Percentiles rank a stretch among this genome's conserved stretches.
Evolutionary conservation across 2,329 filamentous ascomycete genomes (phyloP).

Genomic region (Orbilia javanica): DNA sequence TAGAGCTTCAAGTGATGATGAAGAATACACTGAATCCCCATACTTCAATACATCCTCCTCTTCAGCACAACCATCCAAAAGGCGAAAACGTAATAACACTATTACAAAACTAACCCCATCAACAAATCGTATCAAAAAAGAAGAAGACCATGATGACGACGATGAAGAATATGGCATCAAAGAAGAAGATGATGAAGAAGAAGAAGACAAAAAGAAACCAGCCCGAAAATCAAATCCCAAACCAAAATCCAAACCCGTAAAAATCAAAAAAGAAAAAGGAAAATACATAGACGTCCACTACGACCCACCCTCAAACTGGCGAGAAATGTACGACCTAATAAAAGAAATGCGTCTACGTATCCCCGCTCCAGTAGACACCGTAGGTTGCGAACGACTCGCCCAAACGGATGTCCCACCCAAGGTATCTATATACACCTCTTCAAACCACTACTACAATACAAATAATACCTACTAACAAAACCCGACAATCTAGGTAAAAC

Average conservation of each 20-base stretch:
- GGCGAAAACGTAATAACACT: slow-evolving; percentile 23
- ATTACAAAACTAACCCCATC: not conserved
- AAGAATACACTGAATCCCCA: slow-evolving; percentile 50
- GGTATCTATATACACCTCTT: slow-evolving; percentile 33
- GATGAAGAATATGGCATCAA: no score
- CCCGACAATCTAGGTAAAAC: slow-evolving; percentile 69
- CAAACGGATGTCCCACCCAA: slow-evolving; percentile 67
- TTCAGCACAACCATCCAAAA: slow-evolving; percentile 37
- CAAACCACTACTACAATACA: no score
- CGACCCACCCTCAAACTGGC: slow-evolving; percentile 81
- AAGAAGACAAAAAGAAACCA: not conserved
- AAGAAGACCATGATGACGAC: not conserved
- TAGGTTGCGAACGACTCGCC: slow-evolving; percentile 89
- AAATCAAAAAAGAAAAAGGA: slow-evolving; percentile 66
- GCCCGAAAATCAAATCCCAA: slow-evolving; percentile 23
- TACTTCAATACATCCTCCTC: slow-evolving; percentile 39
- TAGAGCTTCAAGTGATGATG: slow-evolving; percentile 38
- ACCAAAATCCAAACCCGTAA: slow-evolving; percentile 38
- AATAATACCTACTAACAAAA: not conserved
- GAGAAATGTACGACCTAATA: slow-evolving; percentile 81
- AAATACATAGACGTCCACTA: slow-evolving; percentile 59
- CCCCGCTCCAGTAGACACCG: slow-evolving; percentile 90
- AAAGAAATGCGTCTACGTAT: slow-evolving; percentile 81
- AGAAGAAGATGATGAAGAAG: not conserved
- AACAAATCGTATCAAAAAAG: slow-evolving; percentile 10